phyloP scores from a whole-genome alignment of 1,284 basidiomycete genomes.

The Coniferiporia sulphurascens region DNA sequence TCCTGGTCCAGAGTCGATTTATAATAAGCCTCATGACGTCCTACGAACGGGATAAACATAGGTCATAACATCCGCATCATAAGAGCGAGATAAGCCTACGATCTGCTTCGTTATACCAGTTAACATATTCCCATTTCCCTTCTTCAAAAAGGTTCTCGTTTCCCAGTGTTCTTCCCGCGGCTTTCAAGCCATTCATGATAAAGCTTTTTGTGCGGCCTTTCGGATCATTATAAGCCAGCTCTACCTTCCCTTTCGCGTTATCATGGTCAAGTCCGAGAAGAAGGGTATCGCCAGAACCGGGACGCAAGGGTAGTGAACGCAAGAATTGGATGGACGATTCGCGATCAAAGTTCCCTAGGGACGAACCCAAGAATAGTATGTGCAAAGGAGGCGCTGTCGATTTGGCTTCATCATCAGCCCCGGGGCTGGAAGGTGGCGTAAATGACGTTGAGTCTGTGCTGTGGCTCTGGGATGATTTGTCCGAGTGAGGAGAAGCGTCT shows the following conservation, averaged over 20 bases:
- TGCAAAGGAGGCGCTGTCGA: constrained; percentile 51
- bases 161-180: constrained; percentile 57
- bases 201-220: constrained; percentile 77
- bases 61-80: constrained; percentile 9
- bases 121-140: constrained; percentile 81
- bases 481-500: constrained; percentile 15
- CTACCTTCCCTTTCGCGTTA: constrained; percentile 62
- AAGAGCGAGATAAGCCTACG: constrained; percentile 43
- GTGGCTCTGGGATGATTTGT: constrained; percentile 1
- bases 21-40: constrained; percentile 85
- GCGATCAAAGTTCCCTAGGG: constrained; percentile 89
- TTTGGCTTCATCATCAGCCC: constrained; percentile 19
- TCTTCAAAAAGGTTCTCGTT: constrained; percentile 57
- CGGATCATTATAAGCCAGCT: constrained; percentile 81
- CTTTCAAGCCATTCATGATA: constrained; percentile 86
- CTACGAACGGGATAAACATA: constrained; percentile 36
- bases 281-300: constrained; percentile 66
- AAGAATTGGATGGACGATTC: constrained; percentile 74
- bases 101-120: constrained; percentile 65
- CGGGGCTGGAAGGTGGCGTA: constrained; percentile 38
- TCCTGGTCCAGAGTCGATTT: constrained; percentile 63
- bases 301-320: constrained; percentile 70
- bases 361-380: constrained; percentile 91
- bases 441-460: constrained; percentile 18
- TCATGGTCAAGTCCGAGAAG: constrained; percentile 85